These are phyloP conservation scores for Orbilia quercus DNA, from an alignment of 2,329 filamentous ascomycete genomes.

Conservation along the genomic window DNA sequence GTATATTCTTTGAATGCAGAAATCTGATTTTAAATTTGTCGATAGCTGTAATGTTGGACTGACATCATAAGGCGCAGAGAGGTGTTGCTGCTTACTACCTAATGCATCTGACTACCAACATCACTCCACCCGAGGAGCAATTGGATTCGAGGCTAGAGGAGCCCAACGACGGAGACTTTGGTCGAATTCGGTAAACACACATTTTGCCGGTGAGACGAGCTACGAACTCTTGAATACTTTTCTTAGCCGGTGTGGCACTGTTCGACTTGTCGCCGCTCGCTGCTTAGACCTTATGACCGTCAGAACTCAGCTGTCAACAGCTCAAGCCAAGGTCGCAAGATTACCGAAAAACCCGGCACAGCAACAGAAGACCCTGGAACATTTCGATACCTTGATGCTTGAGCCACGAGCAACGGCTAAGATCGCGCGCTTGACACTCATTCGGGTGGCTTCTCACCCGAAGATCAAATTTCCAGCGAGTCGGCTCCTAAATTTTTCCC, in stretches of 20 bases:
- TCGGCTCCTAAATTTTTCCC: constrained; percentile 24
- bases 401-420: constrained; percentile 29
- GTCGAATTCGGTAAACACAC: no score
- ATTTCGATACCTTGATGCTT: constrained; percentile 18
- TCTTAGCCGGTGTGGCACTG: not conserved
- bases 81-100: no score
- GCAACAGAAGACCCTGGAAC: constrained; percentile 13
- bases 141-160: no score
- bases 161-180: no score
- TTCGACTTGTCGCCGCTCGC: constrained; percentile 3
- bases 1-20: not conserved
- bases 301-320: constrained; percentile 24
- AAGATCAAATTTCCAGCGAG: constrained; percentile 7
- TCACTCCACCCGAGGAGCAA: no score
- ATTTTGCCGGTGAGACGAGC: not conserved
- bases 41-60: no score
- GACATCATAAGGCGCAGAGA: no score
- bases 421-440: constrained; percentile 29
- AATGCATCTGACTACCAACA: no score
- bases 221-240: not conserved
- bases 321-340: constrained; percentile 19
- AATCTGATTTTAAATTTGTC: no score
- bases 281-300: constrained; percentile 34
- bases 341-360: constrained; percentile 20
- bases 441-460: constrained; percentile 23